phyloP scores from a whole-genome alignment of 2,329 filamentous ascomycete species.

The Aspergillus clavatus region DNA sequence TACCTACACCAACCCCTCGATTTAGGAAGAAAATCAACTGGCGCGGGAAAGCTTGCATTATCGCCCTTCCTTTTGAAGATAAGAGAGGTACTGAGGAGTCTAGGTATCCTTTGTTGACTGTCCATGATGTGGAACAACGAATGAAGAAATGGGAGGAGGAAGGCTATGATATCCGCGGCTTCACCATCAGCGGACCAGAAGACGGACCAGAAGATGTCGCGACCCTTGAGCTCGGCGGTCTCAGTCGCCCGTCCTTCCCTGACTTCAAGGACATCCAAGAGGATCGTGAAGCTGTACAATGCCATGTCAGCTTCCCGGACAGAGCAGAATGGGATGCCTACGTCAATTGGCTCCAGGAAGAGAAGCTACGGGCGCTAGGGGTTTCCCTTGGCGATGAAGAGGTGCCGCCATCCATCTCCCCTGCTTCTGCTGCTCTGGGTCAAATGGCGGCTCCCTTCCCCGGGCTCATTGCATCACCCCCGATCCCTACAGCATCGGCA shows the following conservation, averaged over 20 bases:
- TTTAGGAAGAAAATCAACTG: conserved; percentile 68
- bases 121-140: conserved; percentile 35
- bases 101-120: conserved; percentile 35
- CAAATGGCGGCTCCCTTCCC: conserved; percentile 73
- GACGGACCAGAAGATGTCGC: conserved; percentile 24
- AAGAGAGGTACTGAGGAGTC: conserved; percentile 52
- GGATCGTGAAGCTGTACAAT: conserved; percentile 31
- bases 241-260: conserved; percentile 42
- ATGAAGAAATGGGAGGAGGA: conserved; percentile 40
- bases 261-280: conserved; percentile 36
- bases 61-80: conserved; percentile 64
- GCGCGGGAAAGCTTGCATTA: conserved; percentile 69
- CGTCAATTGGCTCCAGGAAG: conserved; percentile 76
- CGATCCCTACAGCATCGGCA: conserved; percentile 72
- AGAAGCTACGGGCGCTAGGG: conserved; percentile 85
- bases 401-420: conserved; percentile 62
- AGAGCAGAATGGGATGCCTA: conserved; percentile 67
- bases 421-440: conserved; percentile 57
- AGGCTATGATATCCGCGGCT: conserved; percentile 42
- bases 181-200: conserved; percentile 30
- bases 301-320: conserved; percentile 41
- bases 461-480: conserved; percentile 74
- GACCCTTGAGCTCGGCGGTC: conserved; percentile 35
- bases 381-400: conserved; percentile 77
- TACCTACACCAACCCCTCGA: conserved; percentile 28